These are phyloP conservation scores for Triglochin maritima DNA, from an alignment of 106 monocot genomes.

Conservation along the genomic window DNA sequence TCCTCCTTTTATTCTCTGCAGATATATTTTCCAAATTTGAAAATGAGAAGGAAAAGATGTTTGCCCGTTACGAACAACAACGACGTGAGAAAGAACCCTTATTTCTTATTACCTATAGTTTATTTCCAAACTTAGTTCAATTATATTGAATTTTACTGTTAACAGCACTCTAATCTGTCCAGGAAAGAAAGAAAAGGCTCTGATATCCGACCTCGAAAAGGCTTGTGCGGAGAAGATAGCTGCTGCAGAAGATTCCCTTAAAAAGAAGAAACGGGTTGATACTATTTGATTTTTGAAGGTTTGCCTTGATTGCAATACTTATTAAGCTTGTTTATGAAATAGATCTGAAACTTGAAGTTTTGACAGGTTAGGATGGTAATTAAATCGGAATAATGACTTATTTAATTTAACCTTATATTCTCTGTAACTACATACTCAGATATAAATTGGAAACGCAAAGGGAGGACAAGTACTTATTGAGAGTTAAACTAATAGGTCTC, in stretches of 20 bases:
- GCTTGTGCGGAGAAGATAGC: slow-evolving; percentile 51
- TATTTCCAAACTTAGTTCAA: background rate
- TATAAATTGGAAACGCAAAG: too few relatives aligned
- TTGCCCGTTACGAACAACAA: slow-evolving; percentile 57
- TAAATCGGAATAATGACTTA: too few relatives aligned
- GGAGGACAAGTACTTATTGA: too few relatives aligned
- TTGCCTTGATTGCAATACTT: background rate
- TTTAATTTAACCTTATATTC: too few relatives aligned
- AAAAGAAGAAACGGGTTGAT: slow-evolving; percentile 77
- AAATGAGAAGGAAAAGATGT: slow-evolving; percentile 63
- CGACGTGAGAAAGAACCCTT: slow-evolving; percentile 24
- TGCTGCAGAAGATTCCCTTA: slow-evolving; percentile 55
- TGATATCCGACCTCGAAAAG: slow-evolving; percentile 56
- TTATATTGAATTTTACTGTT: background rate
- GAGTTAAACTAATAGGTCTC: background rate
- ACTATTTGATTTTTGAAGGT: background rate
- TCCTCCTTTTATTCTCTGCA: slow-evolving; percentile 13
- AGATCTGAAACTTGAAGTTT: too few relatives aligned
- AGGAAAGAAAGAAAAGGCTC: slow-evolving; percentile 77
- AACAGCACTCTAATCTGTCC: background rate
- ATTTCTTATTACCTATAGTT: background rate
- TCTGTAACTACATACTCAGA: too few relatives aligned
- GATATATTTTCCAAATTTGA: slow-evolving; percentile 70
- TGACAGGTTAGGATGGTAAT: too few relatives aligned
- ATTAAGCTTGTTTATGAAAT: background rate